phyloP scores from a whole-genome alignment of 371 early-diverging fungal genomes.

The Blakeslea trispora region DNA sequence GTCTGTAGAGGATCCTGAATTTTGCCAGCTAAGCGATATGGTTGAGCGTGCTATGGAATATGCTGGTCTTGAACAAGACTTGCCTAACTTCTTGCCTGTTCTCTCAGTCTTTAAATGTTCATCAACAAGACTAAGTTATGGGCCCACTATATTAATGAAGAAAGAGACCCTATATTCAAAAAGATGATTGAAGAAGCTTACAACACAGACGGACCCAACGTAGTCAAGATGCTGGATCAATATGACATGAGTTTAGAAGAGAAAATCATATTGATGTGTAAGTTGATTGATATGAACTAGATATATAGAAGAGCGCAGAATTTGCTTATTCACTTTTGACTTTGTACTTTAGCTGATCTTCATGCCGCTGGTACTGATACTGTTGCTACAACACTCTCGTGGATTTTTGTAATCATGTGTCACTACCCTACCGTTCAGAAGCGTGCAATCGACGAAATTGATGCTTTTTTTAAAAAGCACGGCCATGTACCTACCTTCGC shows the following conservation, averaged over 20 bases:
- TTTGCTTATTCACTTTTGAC: too few species aligned
- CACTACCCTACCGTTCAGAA: conserved; percentile 1
- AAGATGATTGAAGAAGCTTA: conserved; percentile 2
- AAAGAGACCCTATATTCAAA: conserved; percentile 5
- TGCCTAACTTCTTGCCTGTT: conserved; percentile 4
- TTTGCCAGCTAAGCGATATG: not conserved
- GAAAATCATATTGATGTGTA: not conserved
- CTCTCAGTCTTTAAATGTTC: not conserved
- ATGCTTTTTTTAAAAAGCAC: conserved; percentile 3
- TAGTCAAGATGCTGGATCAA: conserved; percentile 2
- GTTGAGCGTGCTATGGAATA: not conserved
- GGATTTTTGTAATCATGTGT: conserved; percentile 6
- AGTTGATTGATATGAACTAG: not conserved
- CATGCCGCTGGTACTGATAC: conserved; percentile 8
- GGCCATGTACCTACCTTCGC: conserved; percentile 4
- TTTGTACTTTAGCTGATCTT: conserved; percentile 7
- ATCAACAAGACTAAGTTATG: not conserved
- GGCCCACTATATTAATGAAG: not conserved
- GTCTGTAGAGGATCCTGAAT: conserved; percentile 5
- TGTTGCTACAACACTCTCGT: not conserved
- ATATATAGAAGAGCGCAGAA: not conserved
- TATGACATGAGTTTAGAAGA: conserved; percentile 2
- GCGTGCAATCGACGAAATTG: conserved; percentile 3
- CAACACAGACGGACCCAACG: not conserved
- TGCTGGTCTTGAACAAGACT: conserved; percentile 2